phyloP scores from a whole-genome alignment of 2,329 filamentous ascomycete genomes.

The Epichloe brachyelytri region DNA sequence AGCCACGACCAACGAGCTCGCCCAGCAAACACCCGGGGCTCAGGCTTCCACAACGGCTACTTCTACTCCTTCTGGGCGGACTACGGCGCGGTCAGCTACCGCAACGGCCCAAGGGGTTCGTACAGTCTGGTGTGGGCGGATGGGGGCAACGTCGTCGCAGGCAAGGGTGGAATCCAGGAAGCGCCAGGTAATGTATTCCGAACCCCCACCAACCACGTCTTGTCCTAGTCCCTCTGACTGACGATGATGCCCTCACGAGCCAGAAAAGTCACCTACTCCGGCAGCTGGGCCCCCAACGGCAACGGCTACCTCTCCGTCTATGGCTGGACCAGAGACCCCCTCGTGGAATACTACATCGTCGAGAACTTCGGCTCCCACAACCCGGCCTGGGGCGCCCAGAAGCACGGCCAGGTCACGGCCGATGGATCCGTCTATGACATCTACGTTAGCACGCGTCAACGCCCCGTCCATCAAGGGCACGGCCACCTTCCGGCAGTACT shows the following conservation, averaged over 20 bases:
- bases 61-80: neutral
- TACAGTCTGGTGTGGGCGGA: constrained; percentile 24
- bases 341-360: constrained; percentile 27
- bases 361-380: constrained; percentile 25
- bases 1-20: neutral
- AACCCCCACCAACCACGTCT: too few species aligned
- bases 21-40: neutral
- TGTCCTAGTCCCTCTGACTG: neutral
- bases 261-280: constrained; percentile 14
- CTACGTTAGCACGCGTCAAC: constrained; percentile 23
- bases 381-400: constrained; percentile 19
- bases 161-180: constrained; percentile 45
- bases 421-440: constrained; percentile 27
- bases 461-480: constrained; percentile 36
- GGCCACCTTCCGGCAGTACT: constrained; percentile 36
- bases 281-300: constrained; percentile 10
- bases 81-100: neutral
- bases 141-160: constrained; percentile 40
- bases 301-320: constrained; percentile 25
- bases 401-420: constrained; percentile 21
- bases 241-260: constrained; percentile 7
- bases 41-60: neutral
- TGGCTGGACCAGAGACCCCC: constrained; percentile 24
- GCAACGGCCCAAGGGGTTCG: neutral
- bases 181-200: constrained; percentile 23